Base-by-base conservation (phyloP, 176 grass and related monocot genomes). In the Alloteropsis semialata region DNA sequence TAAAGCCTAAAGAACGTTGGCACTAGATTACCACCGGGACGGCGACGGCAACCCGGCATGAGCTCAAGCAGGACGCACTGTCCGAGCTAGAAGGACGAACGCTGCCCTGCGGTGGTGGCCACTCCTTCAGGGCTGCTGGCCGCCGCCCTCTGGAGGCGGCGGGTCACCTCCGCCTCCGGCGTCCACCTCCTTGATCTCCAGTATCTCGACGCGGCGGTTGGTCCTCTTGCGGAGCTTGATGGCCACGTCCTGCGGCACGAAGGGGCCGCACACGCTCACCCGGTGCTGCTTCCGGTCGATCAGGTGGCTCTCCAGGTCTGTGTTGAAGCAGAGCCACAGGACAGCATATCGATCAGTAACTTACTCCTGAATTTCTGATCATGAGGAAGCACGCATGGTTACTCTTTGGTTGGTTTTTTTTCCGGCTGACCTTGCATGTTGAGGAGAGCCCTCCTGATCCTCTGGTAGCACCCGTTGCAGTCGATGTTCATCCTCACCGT, bases 161-260 rank as follows among this genome's bases (percentile, higher is more conserved):
- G 46, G 50, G 1, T 39, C 73, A 6, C 32, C 45, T 11, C 43
- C 44, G 13, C 27, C 12, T 22, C 76, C 21, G 3, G 63, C 37
- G 58, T 94, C 95, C 43, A 85, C 29, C 93, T 94, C 95, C 86
- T 91, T 91, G 72, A 97, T 81, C 44, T 97, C 94, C 25, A 97
- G 69, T 48, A 97, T 97, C 88, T 94, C 85, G 50, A 97, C 90
- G 56, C 88, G 83, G 21, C 95, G 88, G 84, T 94, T 92, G 24
- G 81, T 89, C 81, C 75, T 89, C 73, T 87, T 97, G 46, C 92
- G 86, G 59, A 97, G 85, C 81, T 65, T 90, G 71, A 94, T 94
- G 17, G 95, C 95, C 29, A 94, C 90, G 74, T 97, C 95, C 79
- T 92, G 95, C 17, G 92, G 92, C 67, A 88, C 83, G 70, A 97